Evolutionary conservation across 139 green algal genomes (phyloP), one percentile per base, ranked within the genome.

Genomic region (Spirogloea muscicola): DNA sequence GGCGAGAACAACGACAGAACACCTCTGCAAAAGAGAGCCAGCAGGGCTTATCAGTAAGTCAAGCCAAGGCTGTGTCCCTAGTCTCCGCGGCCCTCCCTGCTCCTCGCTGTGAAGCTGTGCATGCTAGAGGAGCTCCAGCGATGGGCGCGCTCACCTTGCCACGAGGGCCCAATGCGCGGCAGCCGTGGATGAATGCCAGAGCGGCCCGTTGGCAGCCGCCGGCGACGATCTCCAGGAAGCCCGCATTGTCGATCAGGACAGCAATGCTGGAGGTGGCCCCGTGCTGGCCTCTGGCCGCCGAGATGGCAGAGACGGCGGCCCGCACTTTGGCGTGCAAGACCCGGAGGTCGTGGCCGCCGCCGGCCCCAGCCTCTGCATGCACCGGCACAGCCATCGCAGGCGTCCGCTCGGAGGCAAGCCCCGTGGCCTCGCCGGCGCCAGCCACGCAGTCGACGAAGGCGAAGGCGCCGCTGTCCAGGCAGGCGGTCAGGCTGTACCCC

Each of bases 121-220:
- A 21, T 31, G n/a, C n/a, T 21, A 21, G n/a, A 55, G 21, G 46
- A 55, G n/a, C 10, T 51, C 13, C 10, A 51, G 43, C 10, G 43
- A 13, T 13, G 13, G 43, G 43, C 10, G 13, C 10, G 43, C 10
- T 51, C 13, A 51, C 43, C 43, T 51, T 51, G 13, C 55, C 13
- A 71, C 61, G 33, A 10, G 5, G 6, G 38, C 64, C n/a, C 31
- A 74, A 39, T 9, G 64, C 7, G 37, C 5, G 29, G 49, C 64
- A 74, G 29, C 69, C 68, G 10, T 73, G 3, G 4, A 74, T 5
- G 69, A 74, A 74, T 42, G 68, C 64, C 25, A 74, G 51, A 4
- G 69, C 64, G 18, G 48, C 4, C 5, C 40, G 29, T 42, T n/a
- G 38, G 52, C n/a, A 25, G 29, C 64, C 64, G 18, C 64, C 64